Evolutionary conservation across 352 stramenopile species (phyloP).

Genomic region (Elongisporangium anandrum): DNA sequence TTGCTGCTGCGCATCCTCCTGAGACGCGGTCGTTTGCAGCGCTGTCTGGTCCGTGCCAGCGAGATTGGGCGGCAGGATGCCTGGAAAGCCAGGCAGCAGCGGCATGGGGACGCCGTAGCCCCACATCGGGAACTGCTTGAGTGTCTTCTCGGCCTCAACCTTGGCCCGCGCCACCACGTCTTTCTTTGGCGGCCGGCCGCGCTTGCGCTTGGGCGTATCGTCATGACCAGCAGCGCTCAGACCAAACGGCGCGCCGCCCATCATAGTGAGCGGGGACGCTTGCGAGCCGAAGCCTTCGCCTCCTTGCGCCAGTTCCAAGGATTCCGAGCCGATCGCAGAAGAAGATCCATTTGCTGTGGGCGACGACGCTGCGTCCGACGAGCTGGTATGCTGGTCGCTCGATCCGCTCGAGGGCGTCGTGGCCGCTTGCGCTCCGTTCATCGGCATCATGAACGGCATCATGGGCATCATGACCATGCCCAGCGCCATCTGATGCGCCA

Average conservation of each 20-base stretch:
- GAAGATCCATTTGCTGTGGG: neutral
- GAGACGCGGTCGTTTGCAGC: neutral
- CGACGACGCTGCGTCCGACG: neutral
- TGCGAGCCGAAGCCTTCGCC: conserved; percentile 10
- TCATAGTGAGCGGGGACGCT: conserved; percentile 21
- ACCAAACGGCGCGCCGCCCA: conserved; percentile 20
- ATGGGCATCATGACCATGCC: conserved; percentile 72
- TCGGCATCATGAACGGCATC: conserved; percentile 67
- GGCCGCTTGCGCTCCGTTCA: conserved; percentile 29
- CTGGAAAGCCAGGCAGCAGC: conserved; percentile 37
- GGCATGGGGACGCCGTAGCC: conserved; percentile 55
- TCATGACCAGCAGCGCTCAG: conserved; percentile 26
- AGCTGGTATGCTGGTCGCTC: neutral
- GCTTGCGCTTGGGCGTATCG: conserved; percentile 62
- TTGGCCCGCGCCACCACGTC: conserved; percentile 47
- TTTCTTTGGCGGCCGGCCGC: conserved; percentile 63
- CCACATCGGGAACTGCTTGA: conserved; percentile 66
- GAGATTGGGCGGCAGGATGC: conserved; percentile 27
- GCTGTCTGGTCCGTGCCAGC: conserved; percentile 24
- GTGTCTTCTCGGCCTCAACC: conserved; percentile 41
- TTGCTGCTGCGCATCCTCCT: conserved; percentile 9
- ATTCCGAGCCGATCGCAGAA: neutral
- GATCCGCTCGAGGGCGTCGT: conserved; percentile 3
- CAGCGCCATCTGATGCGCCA: conserved; percentile 67
- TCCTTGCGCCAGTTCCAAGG: neutral